phyloP scores from a whole-genome alignment of 2,329 filamentous ascomycete genomes.

The Alternaria rosae region DNA sequence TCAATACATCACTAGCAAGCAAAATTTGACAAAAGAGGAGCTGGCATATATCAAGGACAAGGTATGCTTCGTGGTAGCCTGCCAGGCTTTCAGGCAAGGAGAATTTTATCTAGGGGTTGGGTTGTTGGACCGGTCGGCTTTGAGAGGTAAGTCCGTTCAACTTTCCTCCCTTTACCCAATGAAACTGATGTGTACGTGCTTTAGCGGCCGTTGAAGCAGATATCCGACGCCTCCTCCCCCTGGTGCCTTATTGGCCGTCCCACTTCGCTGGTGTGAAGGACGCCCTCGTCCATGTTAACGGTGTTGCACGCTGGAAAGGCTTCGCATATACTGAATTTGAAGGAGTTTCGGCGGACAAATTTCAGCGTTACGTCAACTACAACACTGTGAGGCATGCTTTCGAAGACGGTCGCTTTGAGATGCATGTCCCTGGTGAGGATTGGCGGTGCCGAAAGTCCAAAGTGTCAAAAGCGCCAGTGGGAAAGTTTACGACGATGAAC shows the following conservation, averaged over 20 bases:
- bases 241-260: neutral
- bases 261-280: neutral
- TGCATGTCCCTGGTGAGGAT: neutral
- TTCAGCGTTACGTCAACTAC: neutral
- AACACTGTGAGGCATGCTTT: conserved; percentile 7
- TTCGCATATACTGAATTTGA: neutral
- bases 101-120: conserved; percentile 17
- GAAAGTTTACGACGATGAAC: neutral
- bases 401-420: conserved; percentile 1
- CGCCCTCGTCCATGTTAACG: neutral
- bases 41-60: conserved; percentile 8
- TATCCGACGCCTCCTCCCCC: neutral
- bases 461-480: neutral
- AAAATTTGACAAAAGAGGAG: neutral
- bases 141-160: neutral
- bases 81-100: conserved; percentile 9
- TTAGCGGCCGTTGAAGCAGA: neutral
- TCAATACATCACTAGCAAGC: neutral
- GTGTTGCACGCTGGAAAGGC: neutral
- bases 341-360: conserved; percentile 8
- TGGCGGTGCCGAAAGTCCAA: neutral
- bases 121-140: neutral
- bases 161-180: too few species aligned
- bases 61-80: conserved; percentile 13
- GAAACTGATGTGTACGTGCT: neutral